Evolutionary conservation across 345 rosid genomes (phyloP), one percentile per base, ranked within the genome.

Genomic region (Punica granatum): DNA sequence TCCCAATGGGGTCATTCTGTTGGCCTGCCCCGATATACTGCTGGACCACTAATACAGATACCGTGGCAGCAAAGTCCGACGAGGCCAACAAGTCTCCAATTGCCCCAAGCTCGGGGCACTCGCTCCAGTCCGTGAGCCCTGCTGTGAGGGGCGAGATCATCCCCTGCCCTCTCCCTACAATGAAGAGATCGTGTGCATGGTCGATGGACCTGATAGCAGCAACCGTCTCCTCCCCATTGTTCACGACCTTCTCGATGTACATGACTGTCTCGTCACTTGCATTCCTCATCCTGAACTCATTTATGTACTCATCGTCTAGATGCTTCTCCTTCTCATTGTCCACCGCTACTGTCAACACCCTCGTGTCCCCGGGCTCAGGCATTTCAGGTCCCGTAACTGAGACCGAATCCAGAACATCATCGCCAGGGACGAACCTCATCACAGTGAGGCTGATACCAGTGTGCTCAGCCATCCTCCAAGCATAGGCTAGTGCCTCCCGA

Each of bases 71-170:
- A 61, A 88, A 91, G 70, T 94, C 99, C 3, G 99, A 89, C 6
- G 99, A 94, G 0, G 98, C 99, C 33, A 94, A 79, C 76, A 94
- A 69, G 73, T 94, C 99, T 8, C 99, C 98, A 23, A 91, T 91
- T 9, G 97, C 92, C 1, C 98, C 99, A 4, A 91, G 96, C 81
- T 94, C 99, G 0, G 96, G 98, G 73, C 99, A 94, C 61, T 94
- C 99, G n/a, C 99, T 94, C 99, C 98, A 91, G 78, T 94, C 99
- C 0, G 95, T 89, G 60, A 94, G 85, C 43, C 99, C 98, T 0
- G 93, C 92, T 0, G 93, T 89, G 28, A 91, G 77, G 6, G 97
- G 89, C 8, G 93, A 89, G 0, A 60, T 48, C 81, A 78, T 78
- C 26, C 92, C 98, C 76, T 89, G 83, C 44, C 98, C 96, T 84